Percentiles rank a stretch among this genome's conserved stretches.
These are phyloP conservation scores for Collariella sp. DNA, from an alignment of 495 filamentous ascomycete genomes.

Conservation along the genomic window DNA sequence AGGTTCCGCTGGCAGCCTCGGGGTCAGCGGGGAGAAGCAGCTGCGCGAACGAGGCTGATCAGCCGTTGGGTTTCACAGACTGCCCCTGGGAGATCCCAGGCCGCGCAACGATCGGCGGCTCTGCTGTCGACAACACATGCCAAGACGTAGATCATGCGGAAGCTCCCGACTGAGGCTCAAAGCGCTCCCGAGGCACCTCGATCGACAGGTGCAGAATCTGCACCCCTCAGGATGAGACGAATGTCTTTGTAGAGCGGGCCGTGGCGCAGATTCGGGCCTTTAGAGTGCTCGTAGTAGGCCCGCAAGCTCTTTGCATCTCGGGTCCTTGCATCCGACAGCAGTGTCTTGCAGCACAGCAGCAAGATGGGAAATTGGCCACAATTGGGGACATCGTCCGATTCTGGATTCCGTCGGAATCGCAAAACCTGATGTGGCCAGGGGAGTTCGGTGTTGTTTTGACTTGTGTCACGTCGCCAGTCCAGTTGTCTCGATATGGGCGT, in stretches of 20 bases:
- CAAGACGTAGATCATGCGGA: not conserved
- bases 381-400: not conserved
- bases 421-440: not conserved
- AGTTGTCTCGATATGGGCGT: no score
- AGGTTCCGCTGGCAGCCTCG: not conserved
- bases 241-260: not conserved
- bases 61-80: not conserved
- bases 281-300: not conserved
- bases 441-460: not conserved
- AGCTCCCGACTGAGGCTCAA: not conserved
- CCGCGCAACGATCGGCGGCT: not conserved
- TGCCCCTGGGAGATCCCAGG: not conserved
- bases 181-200: not conserved
- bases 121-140: not conserved
- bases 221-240: not conserved
- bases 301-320: not conserved
- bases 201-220: not conserved
- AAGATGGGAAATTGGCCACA: not conserved
- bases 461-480: not conserved
- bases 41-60: not conserved
- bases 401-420: not conserved
- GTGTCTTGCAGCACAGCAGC: not conserved
- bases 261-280: slow-evolving; percentile 7
- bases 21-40: not conserved
- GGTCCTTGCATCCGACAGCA: not conserved